Evolutionary conservation across 495 filamentous ascomycete genomes (phyloP).

Genomic region (Hypoxylon fuscum): DNA sequence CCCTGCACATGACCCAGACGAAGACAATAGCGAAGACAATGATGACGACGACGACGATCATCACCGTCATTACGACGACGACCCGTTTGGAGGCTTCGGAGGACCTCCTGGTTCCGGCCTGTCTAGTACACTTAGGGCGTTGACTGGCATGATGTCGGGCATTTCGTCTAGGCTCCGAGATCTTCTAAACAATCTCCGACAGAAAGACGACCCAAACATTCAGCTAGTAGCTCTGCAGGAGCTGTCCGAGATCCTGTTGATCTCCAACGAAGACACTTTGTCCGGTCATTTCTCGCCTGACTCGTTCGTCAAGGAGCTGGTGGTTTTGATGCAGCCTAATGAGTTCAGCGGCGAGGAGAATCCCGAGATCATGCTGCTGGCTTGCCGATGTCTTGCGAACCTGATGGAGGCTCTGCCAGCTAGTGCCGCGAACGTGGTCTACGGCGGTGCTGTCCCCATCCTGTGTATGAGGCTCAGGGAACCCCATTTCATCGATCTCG

Average conservation of each 20-base stretch:
- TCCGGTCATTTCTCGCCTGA: constrained; percentile 96
- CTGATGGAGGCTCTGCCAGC: constrained; percentile 96
- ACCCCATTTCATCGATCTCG: constrained; percentile 95
- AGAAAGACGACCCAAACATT: constrained; percentile 86
- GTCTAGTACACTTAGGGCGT: constrained; percentile 82
- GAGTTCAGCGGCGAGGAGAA: constrained; percentile 87
- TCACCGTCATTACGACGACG: constrained; percentile 65
- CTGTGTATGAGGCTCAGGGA: constrained; percentile 93
- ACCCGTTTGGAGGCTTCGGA: constrained; percentile 82
- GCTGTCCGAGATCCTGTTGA: constrained; percentile 88
- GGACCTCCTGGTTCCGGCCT: constrained; percentile 67
- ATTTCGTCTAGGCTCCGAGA: constrained; percentile 81
- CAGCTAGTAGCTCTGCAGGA: constrained; percentile 94
- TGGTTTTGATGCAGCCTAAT: constrained; percentile 88
- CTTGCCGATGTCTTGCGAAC: constrained; percentile 95
- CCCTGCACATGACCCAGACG: constrained; percentile 57
- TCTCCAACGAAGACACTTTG: constrained; percentile 96
- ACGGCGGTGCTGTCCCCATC: constrained; percentile 92
- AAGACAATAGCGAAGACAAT: constrained; percentile 58
- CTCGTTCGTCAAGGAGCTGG: constrained; percentile 93
- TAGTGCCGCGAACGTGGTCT: constrained; percentile 94
- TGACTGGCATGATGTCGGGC: constrained; percentile 91
- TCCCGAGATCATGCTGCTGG: constrained; percentile 96
- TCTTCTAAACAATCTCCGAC: constrained; percentile 82
- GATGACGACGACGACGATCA: constrained; percentile 61